Conservation (phyloP, 306 rosid species). For the Cercis canadensis region DNA sequence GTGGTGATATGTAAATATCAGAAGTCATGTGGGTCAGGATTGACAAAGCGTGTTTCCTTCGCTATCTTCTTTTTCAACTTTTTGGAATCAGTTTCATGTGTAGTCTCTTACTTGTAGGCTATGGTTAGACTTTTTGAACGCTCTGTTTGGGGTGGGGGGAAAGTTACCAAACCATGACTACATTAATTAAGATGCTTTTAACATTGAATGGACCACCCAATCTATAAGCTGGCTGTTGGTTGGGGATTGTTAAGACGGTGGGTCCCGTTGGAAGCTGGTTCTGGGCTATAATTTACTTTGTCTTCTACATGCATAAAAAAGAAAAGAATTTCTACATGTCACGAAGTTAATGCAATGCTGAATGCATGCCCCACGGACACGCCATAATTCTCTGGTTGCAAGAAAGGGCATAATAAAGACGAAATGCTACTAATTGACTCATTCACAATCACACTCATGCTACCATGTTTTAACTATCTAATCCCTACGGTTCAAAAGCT, state of each 20-base stretch:
- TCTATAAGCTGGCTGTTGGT: constrained; percentile 44
- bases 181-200: constrained; percentile 37
- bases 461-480: too few relatives aligned
- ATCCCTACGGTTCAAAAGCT: too few relatives aligned
- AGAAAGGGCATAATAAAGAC: too few relatives aligned
- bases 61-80: too few relatives aligned
- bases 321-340: constrained; percentile 6
- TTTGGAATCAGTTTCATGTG: constrained; percentile 33
- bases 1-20: too few relatives aligned
- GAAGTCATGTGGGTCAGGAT: too few relatives aligned
- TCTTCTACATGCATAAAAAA: not conserved
- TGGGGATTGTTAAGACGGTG: constrained; percentile 48
- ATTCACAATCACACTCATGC: too few relatives aligned
- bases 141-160: constrained; percentile 13
- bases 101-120: too few relatives aligned
- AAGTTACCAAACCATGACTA: constrained; percentile 32
- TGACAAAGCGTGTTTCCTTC: too few relatives aligned
- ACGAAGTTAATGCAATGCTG: not conserved
- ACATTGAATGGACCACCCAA: constrained; percentile 34
- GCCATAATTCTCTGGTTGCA: not conserved
- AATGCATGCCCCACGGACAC: constrained; percentile 8
- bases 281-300: not conserved
- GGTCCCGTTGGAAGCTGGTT: constrained; percentile 42
- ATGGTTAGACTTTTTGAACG: too few relatives aligned
- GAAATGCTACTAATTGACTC: too few relatives aligned